These are phyloP conservation scores for Lecanosticta acicola DNA, from an alignment of 2,329 filamentous ascomycete species.

Conservation along the genomic window DNA sequence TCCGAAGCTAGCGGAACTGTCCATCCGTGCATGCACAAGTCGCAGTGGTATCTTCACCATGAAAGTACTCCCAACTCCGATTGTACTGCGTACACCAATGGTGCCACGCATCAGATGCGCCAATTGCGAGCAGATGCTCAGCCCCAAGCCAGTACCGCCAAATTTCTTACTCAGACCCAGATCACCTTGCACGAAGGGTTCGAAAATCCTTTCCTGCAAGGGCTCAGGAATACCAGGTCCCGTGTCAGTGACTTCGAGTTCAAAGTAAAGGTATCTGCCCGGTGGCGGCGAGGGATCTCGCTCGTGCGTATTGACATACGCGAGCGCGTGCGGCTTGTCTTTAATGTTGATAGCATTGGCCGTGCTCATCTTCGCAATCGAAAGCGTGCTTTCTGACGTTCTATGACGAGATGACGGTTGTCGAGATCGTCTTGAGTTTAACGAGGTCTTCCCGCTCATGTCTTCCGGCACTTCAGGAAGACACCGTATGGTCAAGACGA, in stretches of 20 bases:
- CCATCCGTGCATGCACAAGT: constrained; percentile 63
- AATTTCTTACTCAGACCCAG: constrained; percentile 82
- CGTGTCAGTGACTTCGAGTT: constrained; percentile 84
- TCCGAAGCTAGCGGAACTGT: constrained; percentile 42
- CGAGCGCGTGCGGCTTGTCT: constrained; percentile 33
- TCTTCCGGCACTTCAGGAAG: constrained; percentile 52
- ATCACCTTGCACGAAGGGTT: constrained; percentile 93
- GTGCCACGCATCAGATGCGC: constrained; percentile 75
- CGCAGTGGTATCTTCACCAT: constrained; percentile 76
- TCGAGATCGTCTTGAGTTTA: constrained; percentile 21
- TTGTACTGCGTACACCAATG: constrained; percentile 64
- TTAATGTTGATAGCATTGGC: constrained; percentile 42
- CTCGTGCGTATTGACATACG: constrained; percentile 12
- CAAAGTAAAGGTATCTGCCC: constrained; percentile 65
- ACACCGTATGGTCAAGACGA: constrained; percentile 71
- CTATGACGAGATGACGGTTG: constrained; percentile 12
- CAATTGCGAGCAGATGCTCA: constrained; percentile 85
- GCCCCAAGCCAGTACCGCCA: constrained; percentile 78
- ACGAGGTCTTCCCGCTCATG: constrained; percentile 40
- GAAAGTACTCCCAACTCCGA: constrained; percentile 73
- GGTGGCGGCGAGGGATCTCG: constrained; percentile 44
- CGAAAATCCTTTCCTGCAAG: constrained; percentile 79
- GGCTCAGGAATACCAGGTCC: constrained; percentile 77
- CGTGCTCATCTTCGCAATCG: constrained; percentile 26
- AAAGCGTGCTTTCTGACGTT: constrained; percentile 4